Conservation (phyloP, 2,329 filamentous ascomycete species). For the Leptographium galeiforme region DNA sequence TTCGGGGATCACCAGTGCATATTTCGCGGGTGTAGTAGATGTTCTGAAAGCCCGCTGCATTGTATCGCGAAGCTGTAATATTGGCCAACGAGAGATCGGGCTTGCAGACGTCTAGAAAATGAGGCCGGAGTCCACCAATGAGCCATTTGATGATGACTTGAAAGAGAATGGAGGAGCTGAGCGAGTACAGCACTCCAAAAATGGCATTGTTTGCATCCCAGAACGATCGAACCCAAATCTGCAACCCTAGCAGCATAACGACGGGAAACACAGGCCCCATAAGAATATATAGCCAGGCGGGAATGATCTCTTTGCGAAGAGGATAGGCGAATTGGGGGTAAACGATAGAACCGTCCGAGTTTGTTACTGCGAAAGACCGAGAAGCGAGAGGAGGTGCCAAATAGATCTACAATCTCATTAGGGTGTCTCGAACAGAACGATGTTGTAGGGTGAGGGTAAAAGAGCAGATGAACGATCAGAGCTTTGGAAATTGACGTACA, state of each 20-base stretch:
- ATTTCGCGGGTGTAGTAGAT: constrained; percentile 59
- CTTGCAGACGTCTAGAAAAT: constrained; percentile 58
- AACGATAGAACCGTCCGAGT: constrained; percentile 53
- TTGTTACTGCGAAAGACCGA: constrained; percentile 56
- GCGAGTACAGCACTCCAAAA: constrained; percentile 54
- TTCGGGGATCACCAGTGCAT: constrained; percentile 50
- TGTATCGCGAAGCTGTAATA: constrained; percentile 26
- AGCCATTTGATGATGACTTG: constrained; percentile 66
- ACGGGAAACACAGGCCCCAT: constrained; percentile 52
- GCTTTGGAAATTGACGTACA: constrained; percentile 34
- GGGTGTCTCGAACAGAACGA: not conserved
- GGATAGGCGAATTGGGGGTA: constrained; percentile 60
- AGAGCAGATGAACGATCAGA: constrained; percentile 42
- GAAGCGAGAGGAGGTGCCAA: constrained; percentile 50
- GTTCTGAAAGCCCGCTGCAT: constrained; percentile 29
- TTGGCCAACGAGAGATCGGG: constrained; percentile 36
- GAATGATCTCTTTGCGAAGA: constrained; percentile 54
- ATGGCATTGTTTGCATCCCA: constrained; percentile 61
- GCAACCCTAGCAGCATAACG: constrained; percentile 47
- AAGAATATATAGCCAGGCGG: constrained; percentile 57
- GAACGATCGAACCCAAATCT: constrained; percentile 54
- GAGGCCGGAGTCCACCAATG: constrained; percentile 58
- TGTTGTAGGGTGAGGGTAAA: constrained; percentile 26
- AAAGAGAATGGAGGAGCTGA: constrained; percentile 60
- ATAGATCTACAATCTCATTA: constrained; percentile 39